Conservation (phyloP, 768 basidiomycete genomes). For the Punctularia strigosozonata region DNA sequence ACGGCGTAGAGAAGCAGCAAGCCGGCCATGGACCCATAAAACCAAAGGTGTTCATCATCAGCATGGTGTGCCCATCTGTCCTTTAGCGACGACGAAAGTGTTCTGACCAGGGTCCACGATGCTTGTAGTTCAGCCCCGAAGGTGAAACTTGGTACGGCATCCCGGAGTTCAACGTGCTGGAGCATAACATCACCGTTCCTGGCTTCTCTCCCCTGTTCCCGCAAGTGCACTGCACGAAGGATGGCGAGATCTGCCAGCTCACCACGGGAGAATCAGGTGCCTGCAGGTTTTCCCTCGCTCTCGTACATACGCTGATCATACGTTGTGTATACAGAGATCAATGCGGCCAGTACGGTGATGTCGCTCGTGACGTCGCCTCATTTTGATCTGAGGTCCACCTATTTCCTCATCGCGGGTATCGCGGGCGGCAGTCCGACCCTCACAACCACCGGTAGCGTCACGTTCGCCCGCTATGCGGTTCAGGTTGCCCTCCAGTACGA, state of each 20-base stretch:
- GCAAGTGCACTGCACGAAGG: constrained; percentile 21
- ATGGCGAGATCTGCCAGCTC: constrained; percentile 23
- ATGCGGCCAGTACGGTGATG: constrained; percentile 25
- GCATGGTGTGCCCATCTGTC: too few relatives aligned
- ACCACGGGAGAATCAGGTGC: constrained; percentile 20
- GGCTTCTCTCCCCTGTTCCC: constrained; percentile 28
- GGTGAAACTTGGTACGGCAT: constrained; percentile 11
- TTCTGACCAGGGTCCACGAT: too few relatives aligned
- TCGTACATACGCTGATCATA: neutral
- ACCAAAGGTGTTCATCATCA: constrained; percentile 1
- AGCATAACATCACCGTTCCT: constrained; percentile 22
- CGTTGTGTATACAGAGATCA: constrained; percentile 23
- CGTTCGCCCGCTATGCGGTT: constrained; percentile 26
- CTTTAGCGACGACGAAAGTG: too few relatives aligned
- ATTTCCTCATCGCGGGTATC: constrained; percentile 30
- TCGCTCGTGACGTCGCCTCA: constrained; percentile 19
- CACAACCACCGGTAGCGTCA: constrained; percentile 24
- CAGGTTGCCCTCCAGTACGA: constrained; percentile 28
- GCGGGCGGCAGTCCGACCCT: constrained; percentile 27
- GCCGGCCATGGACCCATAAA: neutral
- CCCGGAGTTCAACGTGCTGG: constrained; percentile 18
- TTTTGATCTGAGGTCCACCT: constrained; percentile 27
- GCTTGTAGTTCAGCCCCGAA: neutral
- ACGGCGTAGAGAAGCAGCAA: too few relatives aligned
- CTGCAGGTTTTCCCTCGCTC: too few relatives aligned